Percentiles rank a stretch among this genome's conserved stretches.
These are phyloP conservation scores for Litchi chinensis DNA, from an alignment of 345 rosid species.

Conservation along the genomic window DNA sequence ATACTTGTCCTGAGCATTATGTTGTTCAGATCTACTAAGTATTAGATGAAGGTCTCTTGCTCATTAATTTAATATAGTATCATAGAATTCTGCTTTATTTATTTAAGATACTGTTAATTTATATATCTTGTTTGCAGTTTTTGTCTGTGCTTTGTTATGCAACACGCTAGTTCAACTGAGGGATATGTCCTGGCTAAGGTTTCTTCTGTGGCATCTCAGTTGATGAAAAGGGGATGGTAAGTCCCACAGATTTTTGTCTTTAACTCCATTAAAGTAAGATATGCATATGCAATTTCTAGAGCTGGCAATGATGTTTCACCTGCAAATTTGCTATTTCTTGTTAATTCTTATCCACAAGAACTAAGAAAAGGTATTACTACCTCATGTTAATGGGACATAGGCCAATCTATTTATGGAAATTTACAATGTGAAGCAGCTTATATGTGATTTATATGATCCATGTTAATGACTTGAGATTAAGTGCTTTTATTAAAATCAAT, in stretches of 20 bases:
- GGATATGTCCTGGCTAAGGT: conserved; percentile 89
- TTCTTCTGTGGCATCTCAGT: conserved; percentile 94
- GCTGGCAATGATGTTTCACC: neutral
- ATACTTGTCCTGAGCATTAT: neutral
- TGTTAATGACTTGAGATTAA: neutral
- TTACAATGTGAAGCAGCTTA: neutral
- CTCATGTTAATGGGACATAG: neutral
- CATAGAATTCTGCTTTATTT: neutral
- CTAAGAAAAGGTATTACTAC: neutral
- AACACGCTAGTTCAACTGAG: conserved; percentile 78
- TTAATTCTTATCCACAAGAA: neutral
- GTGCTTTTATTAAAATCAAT: neutral
- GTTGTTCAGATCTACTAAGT: neutral
- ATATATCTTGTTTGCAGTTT: conserved; percentile 55
- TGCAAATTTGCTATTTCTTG: conserved; percentile 10
- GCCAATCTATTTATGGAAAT: neutral
- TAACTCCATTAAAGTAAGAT: conserved; percentile 6
- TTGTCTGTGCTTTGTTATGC: conserved; percentile 78
- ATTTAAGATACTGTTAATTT: neutral
- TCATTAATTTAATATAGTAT: neutral
- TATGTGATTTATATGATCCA: neutral
- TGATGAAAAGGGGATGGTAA: conserved; percentile 99
- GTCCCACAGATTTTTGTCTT: conserved; percentile 16
- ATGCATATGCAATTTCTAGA: neutral
- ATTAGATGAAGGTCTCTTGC: neutral